Conservation (phyloP, 2,329 filamentous ascomycete genomes). For the Cordyceps javanica region DNA sequence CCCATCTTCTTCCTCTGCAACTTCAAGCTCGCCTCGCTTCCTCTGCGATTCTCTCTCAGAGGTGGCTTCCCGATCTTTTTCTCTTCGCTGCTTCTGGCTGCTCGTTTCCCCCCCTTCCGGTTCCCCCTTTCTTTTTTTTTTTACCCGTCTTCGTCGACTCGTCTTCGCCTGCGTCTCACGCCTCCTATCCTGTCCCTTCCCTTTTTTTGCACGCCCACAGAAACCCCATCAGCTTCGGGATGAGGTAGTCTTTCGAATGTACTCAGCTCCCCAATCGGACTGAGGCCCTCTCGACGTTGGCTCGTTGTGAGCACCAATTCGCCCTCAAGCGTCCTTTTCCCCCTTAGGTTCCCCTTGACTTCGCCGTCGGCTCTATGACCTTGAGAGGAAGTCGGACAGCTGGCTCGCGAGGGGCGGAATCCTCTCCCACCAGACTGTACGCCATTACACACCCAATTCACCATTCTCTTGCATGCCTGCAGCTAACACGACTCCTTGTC, state of each 20-base stretch:
- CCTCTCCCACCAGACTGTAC: conserved; percentile 51
- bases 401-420: conserved; percentile 53
- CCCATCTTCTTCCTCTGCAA: conserved; percentile 9
- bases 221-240: conserved; percentile 35
- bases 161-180: neutral
- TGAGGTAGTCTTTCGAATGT: conserved; percentile 51
- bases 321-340: neutral
- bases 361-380: conserved; percentile 29
- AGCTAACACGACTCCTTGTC: conserved; percentile 1
- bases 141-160: neutral
- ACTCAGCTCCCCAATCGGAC: conserved; percentile 57
- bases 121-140: neutral
- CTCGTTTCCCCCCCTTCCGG: neutral
- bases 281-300: conserved; percentile 32
- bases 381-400: conserved; percentile 48
- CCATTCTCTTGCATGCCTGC: neutral
- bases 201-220: conserved; percentile 7
- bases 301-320: neutral
- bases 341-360: neutral
- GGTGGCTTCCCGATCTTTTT: conserved; percentile 1
- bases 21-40: conserved; percentile 12
- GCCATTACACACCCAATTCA: conserved; percentile 19
- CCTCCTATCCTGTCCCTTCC: conserved; percentile 7
- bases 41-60: neutral
- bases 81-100: neutral